These are phyloP conservation scores for Podospora conica DNA, from an alignment of 495 filamentous ascomycete species.

Conservation along the genomic window DNA sequence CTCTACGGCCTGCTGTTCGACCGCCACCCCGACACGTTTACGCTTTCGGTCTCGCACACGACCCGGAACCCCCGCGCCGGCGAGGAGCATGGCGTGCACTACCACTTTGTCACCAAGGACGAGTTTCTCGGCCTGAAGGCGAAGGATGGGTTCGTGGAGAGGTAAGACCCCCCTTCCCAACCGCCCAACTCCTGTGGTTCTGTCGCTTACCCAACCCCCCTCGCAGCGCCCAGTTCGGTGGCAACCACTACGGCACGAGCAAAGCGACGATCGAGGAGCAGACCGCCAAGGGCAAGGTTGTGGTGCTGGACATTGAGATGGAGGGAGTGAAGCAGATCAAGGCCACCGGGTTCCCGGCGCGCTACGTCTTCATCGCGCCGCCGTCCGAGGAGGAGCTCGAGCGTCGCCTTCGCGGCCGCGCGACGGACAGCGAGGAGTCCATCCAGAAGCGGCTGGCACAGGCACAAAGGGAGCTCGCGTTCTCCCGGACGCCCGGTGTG, in stretches of 20 bases:
- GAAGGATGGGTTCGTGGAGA: constrained; percentile 74
- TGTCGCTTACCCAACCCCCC: not conserved
- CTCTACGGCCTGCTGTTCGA: constrained; percentile 65
- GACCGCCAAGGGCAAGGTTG: constrained; percentile 57
- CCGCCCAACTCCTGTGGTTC: no score
- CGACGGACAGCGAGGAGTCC: constrained; percentile 74
- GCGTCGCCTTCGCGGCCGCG: constrained; percentile 67
- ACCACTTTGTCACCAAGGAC: constrained; percentile 70
- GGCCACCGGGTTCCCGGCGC: constrained; percentile 63
- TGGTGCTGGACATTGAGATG: constrained; percentile 89
- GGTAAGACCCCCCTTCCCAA: constrained; percentile 7
- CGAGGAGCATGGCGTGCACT: constrained; percentile 71
- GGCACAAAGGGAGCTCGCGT: constrained; percentile 78
- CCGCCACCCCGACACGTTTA: constrained; percentile 64
- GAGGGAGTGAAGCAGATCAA: constrained; percentile 97
- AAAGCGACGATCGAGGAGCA: constrained; percentile 70
- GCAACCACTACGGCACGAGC: constrained; percentile 83
- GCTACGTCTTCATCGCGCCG: constrained; percentile 81
- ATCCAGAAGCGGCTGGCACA: constrained; percentile 69
- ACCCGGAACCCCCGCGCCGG: constrained; percentile 70
- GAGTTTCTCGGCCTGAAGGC: constrained; percentile 63
- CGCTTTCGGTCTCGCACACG: constrained; percentile 81
- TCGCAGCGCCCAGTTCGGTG: constrained; percentile 71
- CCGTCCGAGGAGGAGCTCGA: constrained; percentile 72
- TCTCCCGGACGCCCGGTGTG: constrained; percentile 61